Base-by-base conservation (phyloP, 306 rosid species). In the Quercus aquifolioides region DNA sequence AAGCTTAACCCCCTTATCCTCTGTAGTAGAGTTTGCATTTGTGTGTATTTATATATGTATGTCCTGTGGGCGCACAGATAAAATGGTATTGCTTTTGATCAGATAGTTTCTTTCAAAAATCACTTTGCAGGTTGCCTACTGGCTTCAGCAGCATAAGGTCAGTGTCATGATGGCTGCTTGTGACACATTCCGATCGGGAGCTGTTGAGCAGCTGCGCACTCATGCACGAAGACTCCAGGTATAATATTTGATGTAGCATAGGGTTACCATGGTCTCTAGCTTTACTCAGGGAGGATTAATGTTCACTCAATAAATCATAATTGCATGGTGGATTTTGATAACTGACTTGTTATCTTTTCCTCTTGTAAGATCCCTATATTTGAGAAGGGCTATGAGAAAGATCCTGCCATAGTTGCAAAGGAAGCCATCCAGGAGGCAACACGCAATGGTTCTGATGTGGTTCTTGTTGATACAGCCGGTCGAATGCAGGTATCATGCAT, bases 161-260 rank as follows among this genome's bases (percentile, higher is more conserved):
- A 91, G 86, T 78, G 99, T 96, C 74, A 96, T 86, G 98, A 91
- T 96, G 99, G 99, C 98, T 77, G 99, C 99, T 65, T 96, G 99
- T 86, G 99, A 96, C 81, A 96, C 99, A 64, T 96, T 96, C 85
- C 86, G 99, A 74, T 96, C 99, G 6, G 99, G 99, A 71, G 99
- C 99, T 71, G 99, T 96, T 76, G 99, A 96, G 83, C 99, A 96
- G 93, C 90, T 96, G 79, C 90, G 99, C 75, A 96, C 98, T 68
- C 99, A 96, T 87, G 99, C 99, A 46, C 98, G 99, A 28, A 90
- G 99, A 84, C 99, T 96, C 57, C 92, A 96, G 97, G 99, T 96
- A 81, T 86, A 12, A 7, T 49, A 83, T 78, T 7, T 58, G 64
- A 77, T 71, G 57, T 78, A 65, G 6, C 65, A 60, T 63, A 75